These are phyloP conservation scores for Leptographium radiaticola DNA, from an alignment of 2,329 filamentous ascomycete genomes.

Conservation along the genomic window DNA sequence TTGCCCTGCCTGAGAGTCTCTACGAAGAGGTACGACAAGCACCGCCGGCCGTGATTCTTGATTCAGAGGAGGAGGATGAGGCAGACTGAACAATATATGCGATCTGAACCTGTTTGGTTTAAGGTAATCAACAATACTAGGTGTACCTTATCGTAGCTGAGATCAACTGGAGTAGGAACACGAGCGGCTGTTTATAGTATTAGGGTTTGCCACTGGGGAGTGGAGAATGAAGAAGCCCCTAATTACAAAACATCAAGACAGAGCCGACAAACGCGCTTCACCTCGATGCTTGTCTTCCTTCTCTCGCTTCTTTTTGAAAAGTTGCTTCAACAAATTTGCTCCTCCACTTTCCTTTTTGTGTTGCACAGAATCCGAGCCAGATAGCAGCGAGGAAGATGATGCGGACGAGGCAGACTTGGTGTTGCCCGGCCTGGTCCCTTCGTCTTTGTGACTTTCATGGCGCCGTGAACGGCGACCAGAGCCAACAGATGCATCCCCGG, in stretches of 20 bases:
- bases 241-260: neutral
- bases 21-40: constrained; percentile 26
- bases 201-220: no score
- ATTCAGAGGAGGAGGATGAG: constrained; percentile 23
- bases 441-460: neutral
- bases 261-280: neutral
- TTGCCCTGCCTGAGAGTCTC: constrained; percentile 36
- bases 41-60: constrained; percentile 21
- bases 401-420: neutral
- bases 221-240: no score
- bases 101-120: neutral
- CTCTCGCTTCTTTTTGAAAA: constrained; percentile 45
- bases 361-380: neutral
- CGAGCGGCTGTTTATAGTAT: no score
- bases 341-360: constrained; percentile 19
- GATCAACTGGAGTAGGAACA: no score
- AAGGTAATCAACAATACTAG: neutral
- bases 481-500: constrained; percentile 2
- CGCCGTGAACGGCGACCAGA: neutral
- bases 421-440: neutral
- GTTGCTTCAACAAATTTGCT: constrained; percentile 40
- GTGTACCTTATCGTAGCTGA: no score
- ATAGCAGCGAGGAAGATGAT: neutral
- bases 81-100: neutral
- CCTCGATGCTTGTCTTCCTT: constrained; percentile 23